Conservation (phyloP, 768 basidiomycete genomes). For the Termitomyces heimii region DNA sequence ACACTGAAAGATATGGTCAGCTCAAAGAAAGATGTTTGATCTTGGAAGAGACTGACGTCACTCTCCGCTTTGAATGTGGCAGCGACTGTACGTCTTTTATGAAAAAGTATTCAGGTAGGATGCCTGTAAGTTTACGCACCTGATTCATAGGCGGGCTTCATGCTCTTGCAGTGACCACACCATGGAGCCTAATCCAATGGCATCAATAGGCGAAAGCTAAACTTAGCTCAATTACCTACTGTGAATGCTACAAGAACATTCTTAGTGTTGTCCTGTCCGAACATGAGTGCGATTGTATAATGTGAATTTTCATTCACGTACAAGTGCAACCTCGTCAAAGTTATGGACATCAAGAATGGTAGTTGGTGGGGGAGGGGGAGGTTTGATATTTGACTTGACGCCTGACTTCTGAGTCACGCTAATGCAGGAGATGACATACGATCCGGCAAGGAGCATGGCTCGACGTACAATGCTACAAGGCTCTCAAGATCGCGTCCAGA, state of each 20-base stretch:
- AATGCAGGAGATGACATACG: neutral
- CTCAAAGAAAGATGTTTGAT: neutral
- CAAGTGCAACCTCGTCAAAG: conserved; percentile 73
- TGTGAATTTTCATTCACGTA: conserved; percentile 21
- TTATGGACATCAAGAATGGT: conserved; percentile 61
- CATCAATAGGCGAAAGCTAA: neutral
- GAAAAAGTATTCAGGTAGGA: neutral
- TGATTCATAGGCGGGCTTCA: conserved; percentile 86
- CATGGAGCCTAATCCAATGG: conserved; percentile 48
- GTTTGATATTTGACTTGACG: conserved; percentile 83
- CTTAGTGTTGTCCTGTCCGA: conserved; percentile 54
- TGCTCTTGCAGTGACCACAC: conserved; percentile 93
- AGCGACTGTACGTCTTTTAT: conserved; percentile 47
- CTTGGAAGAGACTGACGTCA: conserved; percentile 42
- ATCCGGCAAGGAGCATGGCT: conserved; percentile 2
- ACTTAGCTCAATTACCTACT: conserved; percentile 28
- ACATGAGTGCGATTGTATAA: neutral
- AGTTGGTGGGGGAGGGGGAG: conserved; percentile 71
- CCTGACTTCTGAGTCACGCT: conserved; percentile 75
- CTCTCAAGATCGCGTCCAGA: conserved; percentile 78
- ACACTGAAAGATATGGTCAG: conserved; percentile 42
- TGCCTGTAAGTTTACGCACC: conserved; percentile 28
- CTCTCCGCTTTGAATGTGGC: conserved; percentile 70
- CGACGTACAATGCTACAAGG: conserved; percentile 65
- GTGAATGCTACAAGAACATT: conserved; percentile 85